Percentiles rank a stretch among this genome's conserved stretches.
Evolutionary conservation across 768 basidiomycete genomes (phyloP).

Genomic region (Neoboletus subvelutipes): DNA sequence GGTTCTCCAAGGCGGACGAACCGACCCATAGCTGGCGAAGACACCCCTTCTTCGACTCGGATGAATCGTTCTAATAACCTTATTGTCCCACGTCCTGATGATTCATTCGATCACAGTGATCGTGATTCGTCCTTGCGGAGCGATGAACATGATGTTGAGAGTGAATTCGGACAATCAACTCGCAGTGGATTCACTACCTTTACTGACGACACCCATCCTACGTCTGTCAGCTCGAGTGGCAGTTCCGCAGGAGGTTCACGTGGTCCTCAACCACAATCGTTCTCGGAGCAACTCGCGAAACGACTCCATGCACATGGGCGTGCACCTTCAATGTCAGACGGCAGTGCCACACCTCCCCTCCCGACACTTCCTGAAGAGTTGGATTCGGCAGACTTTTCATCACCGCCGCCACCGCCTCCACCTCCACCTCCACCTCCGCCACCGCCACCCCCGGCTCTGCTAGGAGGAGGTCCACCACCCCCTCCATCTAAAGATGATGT

Average conservation of each 20-base stretch:
- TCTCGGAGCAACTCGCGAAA: conserved; percentile 63
- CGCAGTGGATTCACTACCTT: conserved; percentile 25
- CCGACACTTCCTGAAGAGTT: conserved; percentile 44
- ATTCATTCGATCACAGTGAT: conserved; percentile 42
- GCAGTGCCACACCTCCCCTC: conserved; percentile 35
- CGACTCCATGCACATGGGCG: conserved; percentile 54
- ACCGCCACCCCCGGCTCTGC: conserved; percentile 12
- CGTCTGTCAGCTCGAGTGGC: conserved; percentile 51
- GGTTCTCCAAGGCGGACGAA: conserved; percentile 63
- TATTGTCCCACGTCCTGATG: conserved; percentile 44
- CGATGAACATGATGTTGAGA: conserved; percentile 52
- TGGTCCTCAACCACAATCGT: conserved; percentile 42
- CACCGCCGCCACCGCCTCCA: conserved; percentile 19
- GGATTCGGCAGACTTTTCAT: conserved; percentile 24
- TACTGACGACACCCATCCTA: conserved; percentile 55
- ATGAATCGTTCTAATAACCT: conserved; percentile 43
- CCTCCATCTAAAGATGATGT: conserved; percentile 19
- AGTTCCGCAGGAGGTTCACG: conserved; percentile 39
- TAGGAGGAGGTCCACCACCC: conserved; percentile 4
- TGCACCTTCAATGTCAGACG: conserved; percentile 37
- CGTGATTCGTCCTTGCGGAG: conserved; percentile 45
- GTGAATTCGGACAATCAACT: conserved; percentile 55
- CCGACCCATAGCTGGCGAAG: conserved; percentile 31
- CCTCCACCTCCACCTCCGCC: no score
- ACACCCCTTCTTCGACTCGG: conserved; percentile 41